Base-by-base conservation (phyloP, 129 eudicot species). In the Artemisia argyi region DNA sequence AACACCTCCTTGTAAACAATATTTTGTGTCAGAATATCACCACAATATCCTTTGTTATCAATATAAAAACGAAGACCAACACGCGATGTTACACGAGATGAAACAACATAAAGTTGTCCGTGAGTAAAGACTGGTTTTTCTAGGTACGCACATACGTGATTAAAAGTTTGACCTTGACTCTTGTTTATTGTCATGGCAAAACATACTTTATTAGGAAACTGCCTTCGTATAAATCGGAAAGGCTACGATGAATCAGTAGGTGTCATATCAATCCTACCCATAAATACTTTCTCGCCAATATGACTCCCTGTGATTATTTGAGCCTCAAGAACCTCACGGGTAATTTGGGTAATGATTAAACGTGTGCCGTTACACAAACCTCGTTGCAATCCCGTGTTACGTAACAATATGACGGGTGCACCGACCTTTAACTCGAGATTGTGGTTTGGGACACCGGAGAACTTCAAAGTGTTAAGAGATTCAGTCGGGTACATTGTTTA, bases 161-260 rank as follows among this genome's bases (percentile, higher is more conserved):
- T 11, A 1, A 74, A 12, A 0, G 78, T 63, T 49, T 74, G 78
- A 11, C 78, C 65, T 51, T 74, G 78, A 2, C 52, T 30, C 13
- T 74, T 74, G 32, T 74, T 74, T 12, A 74, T 74, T 4, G 78
- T 74, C 72, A 73, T 35, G 10, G 69, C 61, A 49, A 60, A 73
- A 28, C 61, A 73, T 11, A 73, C 39, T 28, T 52, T 61, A 15
- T 61, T 17, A 10, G 69, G 61, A 16, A 73, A 61, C 15, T 73
- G 69, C 35, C 61, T 49, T 48, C 60, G 3, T 14, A 18, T 68
- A 5, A 68, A 18, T 4, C 17, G 12, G 16, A 68, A 68, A 0
- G 73, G 73, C 69, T 18, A 32, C 4, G 19, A 11, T 8, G 47
- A 24, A 22, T 65, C 69, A 7, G 69, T n/a, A 3, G 39, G 28